Percentiles rank a stretch among this genome's conserved stretches.
phyloP scores from a whole-genome alignment of 345 rosid genomes.

The Clarkia xantiana region DNA sequence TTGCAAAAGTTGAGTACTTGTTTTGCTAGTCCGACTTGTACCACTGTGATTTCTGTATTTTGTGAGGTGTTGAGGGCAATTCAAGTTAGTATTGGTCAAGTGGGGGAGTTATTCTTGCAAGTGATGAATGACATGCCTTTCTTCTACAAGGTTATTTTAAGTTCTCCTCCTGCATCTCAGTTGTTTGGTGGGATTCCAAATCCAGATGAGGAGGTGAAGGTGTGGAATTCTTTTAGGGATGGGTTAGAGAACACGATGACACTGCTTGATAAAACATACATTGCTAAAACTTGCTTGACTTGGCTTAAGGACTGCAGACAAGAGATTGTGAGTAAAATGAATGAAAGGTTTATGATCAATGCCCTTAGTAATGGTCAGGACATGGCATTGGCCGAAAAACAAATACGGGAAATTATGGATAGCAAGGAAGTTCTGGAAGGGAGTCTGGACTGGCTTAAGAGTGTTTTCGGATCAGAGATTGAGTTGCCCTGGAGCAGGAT shows the following conservation, averaged over 20 bases:
- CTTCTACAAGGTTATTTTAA: constrained; percentile 71
- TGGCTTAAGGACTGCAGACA: constrained; percentile 77
- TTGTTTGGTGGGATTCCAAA: constrained; percentile 90
- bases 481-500: constrained; percentile 96
- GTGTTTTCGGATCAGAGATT: constrained; percentile 87
- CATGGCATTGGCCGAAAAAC: constrained; percentile 69
- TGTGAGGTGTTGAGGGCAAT: constrained; percentile 64
- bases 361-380: constrained; percentile 53
- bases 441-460: constrained; percentile 90
- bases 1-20: constrained; percentile 44
- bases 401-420: constrained; percentile 66
- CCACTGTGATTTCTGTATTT: constrained; percentile 38
- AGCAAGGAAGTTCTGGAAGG: constrained; percentile 75
- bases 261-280: constrained; percentile 36
- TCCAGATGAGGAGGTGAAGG: constrained; percentile 76
- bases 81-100: constrained; percentile 78
- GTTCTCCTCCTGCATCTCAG: constrained; percentile 88
- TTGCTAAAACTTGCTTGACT: constrained; percentile 47
- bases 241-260: constrained; percentile 47
- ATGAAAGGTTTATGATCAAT: constrained; percentile 52
- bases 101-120: constrained; percentile 80
- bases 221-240: constrained; percentile 86
- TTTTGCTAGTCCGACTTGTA: constrained; percentile 22
- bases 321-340: constrained; percentile 45
- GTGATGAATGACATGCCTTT: constrained; percentile 83